Evolutionary conservation across 2,329 filamentous ascomycete genomes (phyloP), one percentile per base, ranked within the genome.

Genomic region (Daldinia sp.): DNA sequence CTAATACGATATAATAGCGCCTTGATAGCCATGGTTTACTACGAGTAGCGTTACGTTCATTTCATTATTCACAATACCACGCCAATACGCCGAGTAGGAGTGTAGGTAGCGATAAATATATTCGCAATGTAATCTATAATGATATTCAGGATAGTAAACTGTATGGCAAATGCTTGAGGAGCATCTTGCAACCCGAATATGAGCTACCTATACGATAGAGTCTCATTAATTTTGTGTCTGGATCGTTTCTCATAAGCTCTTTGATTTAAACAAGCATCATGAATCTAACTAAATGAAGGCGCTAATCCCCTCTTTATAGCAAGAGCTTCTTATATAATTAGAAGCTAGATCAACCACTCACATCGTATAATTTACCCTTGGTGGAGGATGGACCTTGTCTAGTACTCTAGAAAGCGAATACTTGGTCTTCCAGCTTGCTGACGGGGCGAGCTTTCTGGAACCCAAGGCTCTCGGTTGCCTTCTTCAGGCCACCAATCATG

Each of bases 401-500:
- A 32, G 48, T 27, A 51, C 49, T 73, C 80, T 91, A 93, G 81
- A 99, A 99, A 75, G 92, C 93, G 82, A 99, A 99, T 71, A 99
- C 92, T 80, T 98, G 95, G 78, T 99, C 95, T 77, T 94, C 91
- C 55, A 98, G 88, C 87, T 98, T 98, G 88, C 94, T 97, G 73
- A 98, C 94, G 43, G 94, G 93, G 64, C 89, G 88, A 39, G 95
- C 92, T 85, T 98, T 98, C 75, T 92, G 86, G 83, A 90, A 99
- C 61, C 95, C 95, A 17, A 98, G 85, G 67, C 87, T 85, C 80
- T 96, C 93, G 51, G 94, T 90, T 5, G 93, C 87, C 86, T 98
- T 98, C 91, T 99, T 99, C 83, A 98, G 90, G 52, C 93, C 94
- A 73, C 90, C 91, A 68, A 98, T 86, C 95, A 99, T 99, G 51